A percentile compares a stretch with the other conserved stretches of the same genome.
These are phyloP conservation scores for Candida odintsovae DNA, from an alignment of 805 yeast genomes.

Conservation along the genomic window DNA sequence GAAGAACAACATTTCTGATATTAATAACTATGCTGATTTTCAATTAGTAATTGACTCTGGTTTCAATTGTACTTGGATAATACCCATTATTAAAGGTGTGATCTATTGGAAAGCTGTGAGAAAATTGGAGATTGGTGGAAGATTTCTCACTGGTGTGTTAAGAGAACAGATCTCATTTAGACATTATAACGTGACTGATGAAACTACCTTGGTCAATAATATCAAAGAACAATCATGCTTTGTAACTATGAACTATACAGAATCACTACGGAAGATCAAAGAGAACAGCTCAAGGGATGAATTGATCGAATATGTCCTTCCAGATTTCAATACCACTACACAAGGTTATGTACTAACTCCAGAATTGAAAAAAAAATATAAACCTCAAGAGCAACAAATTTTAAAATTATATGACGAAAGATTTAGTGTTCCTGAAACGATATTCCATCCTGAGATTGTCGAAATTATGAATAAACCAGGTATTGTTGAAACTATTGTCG, in stretches of 20 bases:
- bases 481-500: constrained; percentile 61
- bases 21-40: constrained; percentile 45
- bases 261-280: constrained; percentile 37
- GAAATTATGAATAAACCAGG: constrained; percentile 76
- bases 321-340: constrained; percentile 78
- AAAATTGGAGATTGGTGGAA: constrained; percentile 83
- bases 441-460: constrained; percentile 79
- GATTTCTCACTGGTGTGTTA: constrained; percentile 72
- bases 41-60: constrained; percentile 85
- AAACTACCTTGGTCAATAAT: constrained; percentile 74
- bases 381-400: constrained; percentile 53
- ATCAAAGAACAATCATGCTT: constrained; percentile 77
- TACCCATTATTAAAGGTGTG: constrained; percentile 77
- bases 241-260: constrained; percentile 55
- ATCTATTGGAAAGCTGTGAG: constrained; percentile 73
- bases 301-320: constrained; percentile 70
- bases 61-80: constrained; percentile 77
- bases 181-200: constrained; percentile 91
- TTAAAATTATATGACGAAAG: constrained; percentile 75
- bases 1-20: constrained; percentile 11
- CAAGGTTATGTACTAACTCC: constrained; percentile 60
- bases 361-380: constrained; percentile 22
- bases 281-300: constrained; percentile 21
- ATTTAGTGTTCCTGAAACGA: constrained; percentile 79
- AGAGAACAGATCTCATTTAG: constrained; percentile 84